A percentile compares a stretch with the other conserved stretches of the same genome.
Conservation (phyloP, 768 basidiomycete species). For the Tricholoma sp. region DNA sequence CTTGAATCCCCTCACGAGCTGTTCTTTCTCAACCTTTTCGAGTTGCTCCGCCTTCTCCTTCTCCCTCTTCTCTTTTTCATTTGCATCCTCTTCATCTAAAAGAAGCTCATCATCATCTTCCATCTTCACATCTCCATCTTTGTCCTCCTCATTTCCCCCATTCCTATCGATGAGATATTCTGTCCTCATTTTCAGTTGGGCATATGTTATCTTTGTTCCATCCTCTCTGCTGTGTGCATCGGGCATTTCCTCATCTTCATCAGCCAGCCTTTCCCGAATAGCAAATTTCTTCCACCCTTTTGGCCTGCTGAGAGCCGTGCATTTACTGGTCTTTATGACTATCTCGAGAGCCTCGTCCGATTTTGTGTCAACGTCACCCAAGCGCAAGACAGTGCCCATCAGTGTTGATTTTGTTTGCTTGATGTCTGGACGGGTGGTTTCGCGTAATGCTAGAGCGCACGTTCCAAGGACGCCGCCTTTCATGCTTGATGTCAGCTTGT, state of each 20-base stretch:
- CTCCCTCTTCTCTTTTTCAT: conserved; percentile 23
- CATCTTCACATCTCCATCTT: conserved; percentile 36
- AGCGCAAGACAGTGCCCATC: conserved; percentile 57
- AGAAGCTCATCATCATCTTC: conserved; percentile 29
- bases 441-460: conserved; percentile 59
- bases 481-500: conserved; percentile 35
- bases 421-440: conserved; percentile 56
- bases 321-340: conserved; percentile 71
- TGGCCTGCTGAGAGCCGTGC: conserved; percentile 63
- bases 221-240: conserved; percentile 24
- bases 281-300: conserved; percentile 78
- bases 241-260: conserved; percentile 31
- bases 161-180: conserved; percentile 56
- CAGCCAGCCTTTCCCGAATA: conserved; percentile 27
- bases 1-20: conserved; percentile 78
- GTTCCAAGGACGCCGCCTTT: conserved; percentile 55
- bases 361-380: conserved; percentile 69
- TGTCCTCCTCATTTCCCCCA: conserved; percentile 32
- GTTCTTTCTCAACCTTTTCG: conserved; percentile 68
- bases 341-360: conserved; percentile 74
- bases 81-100: conserved; percentile 19
- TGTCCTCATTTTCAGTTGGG: conserved; percentile 40
- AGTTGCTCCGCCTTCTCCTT: conserved; percentile 30
- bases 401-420: conserved; percentile 65
- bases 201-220: conserved; percentile 30